Conservation (phyloP, 1,284 basidiomycete species). For the Phellopilus nigrolimitatus region DNA sequence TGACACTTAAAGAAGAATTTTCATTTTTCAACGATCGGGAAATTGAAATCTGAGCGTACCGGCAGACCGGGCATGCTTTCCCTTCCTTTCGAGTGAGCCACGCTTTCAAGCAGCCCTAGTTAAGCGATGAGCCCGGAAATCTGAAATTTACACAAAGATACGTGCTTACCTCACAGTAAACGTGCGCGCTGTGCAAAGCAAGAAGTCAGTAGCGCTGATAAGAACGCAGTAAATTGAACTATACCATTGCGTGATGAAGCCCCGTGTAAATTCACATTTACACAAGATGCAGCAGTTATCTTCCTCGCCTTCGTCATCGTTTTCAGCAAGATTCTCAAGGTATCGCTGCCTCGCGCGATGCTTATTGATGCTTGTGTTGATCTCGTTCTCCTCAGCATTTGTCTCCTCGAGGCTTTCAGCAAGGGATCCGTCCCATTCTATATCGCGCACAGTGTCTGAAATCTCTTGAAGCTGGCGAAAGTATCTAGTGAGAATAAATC, state of each 20-base stretch:
- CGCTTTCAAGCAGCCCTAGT: constrained; percentile 58
- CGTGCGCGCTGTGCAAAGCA: constrained; percentile 51
- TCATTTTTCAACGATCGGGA: constrained; percentile 2
- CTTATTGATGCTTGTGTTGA: constrained; percentile 55
- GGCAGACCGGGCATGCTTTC: constrained; percentile 73
- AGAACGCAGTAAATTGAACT: constrained; percentile 22
- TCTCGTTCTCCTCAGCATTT: constrained; percentile 34
- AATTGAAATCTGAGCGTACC: constrained; percentile 33
- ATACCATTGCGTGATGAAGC: constrained; percentile 72
- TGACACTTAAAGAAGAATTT: constrained; percentile 35
- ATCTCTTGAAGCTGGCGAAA: constrained; percentile 80
- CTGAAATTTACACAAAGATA: constrained; percentile 1
- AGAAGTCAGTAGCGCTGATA: constrained; percentile 9
- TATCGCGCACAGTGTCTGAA: constrained; percentile 69
- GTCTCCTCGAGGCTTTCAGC: constrained; percentile 41
- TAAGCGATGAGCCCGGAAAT: constrained; percentile 1
- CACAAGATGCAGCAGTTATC: constrained; percentile 63
- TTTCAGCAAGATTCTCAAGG: constrained; percentile 53
- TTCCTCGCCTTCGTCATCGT: constrained; percentile 46
- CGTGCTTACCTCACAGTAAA: constrained; percentile 72
- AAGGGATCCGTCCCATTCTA: constrained; percentile 44
- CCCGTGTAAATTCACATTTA: constrained; percentile 59
- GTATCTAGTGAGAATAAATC: constrained; percentile 38
- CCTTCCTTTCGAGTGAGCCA: constrained; percentile 56
- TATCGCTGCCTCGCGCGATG: constrained; percentile 66